A percentile compares a stretch with the other conserved stretches of the same genome.
phyloP scores from a whole-genome alignment of 306 rosid genomes.

The Quercus aquifolioides region DNA sequence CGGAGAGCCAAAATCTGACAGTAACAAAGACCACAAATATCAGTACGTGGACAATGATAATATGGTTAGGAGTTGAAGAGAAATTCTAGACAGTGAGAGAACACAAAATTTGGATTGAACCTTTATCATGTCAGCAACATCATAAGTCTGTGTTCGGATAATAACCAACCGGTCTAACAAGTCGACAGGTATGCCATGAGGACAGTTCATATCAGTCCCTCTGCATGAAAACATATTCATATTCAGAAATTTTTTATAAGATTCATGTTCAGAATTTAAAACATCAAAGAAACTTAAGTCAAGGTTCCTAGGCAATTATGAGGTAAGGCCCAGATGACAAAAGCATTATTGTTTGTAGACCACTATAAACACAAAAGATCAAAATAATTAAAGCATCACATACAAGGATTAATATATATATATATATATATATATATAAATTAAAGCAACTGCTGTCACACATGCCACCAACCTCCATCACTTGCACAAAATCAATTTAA shows the following conservation, averaged over 20 bases:
- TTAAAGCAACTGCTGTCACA: too few relatives aligned
- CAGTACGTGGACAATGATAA: slow-evolving; percentile 8
- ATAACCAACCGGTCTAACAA: slow-evolving; percentile 87
- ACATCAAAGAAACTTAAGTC: not conserved
- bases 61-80: not conserved
- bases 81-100: not conserved
- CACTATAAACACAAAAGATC: not conserved
- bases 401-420: not conserved
- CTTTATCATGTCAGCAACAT: slow-evolving; percentile 96
- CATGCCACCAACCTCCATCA: too few relatives aligned
- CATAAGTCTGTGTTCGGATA: slow-evolving; percentile 14
- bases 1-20: slow-evolving; percentile 83
- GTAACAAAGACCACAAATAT: slow-evolving; percentile 5
- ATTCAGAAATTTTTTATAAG: slow-evolving; percentile 9
- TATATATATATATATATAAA: too few relatives aligned
- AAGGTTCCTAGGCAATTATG: not conserved
- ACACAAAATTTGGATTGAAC: slow-evolving; percentile 19
- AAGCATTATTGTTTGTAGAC: not conserved
- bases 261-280: too few relatives aligned
- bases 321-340: not conserved
- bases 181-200: slow-evolving; percentile 97
- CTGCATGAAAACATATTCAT: slow-evolving; percentile 36
- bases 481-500: too few relatives aligned
- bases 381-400: not conserved
- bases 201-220: slow-evolving; percentile 94